Evolutionary conservation across 441 rosid species (phyloP).

Genomic region (Daphne laureola): DNA sequence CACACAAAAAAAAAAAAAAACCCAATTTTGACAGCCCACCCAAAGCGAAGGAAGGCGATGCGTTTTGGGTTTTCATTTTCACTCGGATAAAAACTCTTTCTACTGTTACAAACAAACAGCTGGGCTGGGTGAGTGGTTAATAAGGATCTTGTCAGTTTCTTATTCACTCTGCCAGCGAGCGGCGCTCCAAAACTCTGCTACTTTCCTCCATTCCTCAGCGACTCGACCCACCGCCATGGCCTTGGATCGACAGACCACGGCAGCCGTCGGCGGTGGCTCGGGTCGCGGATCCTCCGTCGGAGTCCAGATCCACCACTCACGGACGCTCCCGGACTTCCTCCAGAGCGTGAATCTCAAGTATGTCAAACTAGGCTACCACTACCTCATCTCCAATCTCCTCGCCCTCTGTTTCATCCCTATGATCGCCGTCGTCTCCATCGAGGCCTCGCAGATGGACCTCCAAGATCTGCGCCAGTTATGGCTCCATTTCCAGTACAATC

Average conservation of each 20-base stretch:
- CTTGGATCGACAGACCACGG: constrained; percentile 24
- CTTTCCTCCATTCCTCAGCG: no score
- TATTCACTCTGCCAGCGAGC: no score
- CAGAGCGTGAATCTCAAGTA: constrained; percentile 79
- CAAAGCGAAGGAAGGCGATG: no score
- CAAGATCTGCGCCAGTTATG: constrained; percentile 46
- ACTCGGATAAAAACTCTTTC: no score
- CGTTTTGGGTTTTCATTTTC: no score
- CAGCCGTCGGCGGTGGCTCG: constrained; percentile 13
- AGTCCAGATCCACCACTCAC: constrained; percentile 47
- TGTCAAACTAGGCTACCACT: constrained; percentile 65
- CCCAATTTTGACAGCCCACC: no score
- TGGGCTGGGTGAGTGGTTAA: no score
- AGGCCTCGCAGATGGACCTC: constrained; percentile 39
- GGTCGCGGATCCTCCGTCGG: constrained; percentile 29
- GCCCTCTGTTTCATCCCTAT: constrained; percentile 50
- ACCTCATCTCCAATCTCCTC: constrained; percentile 46
- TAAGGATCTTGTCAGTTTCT: no score
- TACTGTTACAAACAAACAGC: no score
- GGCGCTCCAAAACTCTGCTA: no score
- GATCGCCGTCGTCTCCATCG: constrained; percentile 32
- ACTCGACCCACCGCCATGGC: not conserved
- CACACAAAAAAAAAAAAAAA: no score
- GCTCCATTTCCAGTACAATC: constrained; percentile 57
- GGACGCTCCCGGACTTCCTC: constrained; percentile 57